Evolutionary conservation across 805 yeast genomes (phyloP), one percentile per base, ranked within the genome.

Genomic region (Brettanomyces nanus): DNA sequence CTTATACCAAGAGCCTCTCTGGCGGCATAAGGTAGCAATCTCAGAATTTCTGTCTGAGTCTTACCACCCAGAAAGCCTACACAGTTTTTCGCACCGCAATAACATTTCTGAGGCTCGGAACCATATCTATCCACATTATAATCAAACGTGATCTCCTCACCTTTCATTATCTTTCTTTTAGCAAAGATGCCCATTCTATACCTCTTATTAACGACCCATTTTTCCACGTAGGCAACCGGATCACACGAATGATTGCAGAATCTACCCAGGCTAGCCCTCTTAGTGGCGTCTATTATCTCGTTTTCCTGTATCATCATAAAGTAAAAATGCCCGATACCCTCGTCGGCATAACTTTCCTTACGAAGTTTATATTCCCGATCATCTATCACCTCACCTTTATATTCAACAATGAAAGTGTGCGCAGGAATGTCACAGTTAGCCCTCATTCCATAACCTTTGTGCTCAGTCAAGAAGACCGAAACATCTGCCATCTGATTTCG

Each of bases 121-220:
- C 98, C 98, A 57, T 89, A 90, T 45, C 97, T 69, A 60, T 90
- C 98, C 25, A 92, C 97, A 52, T 90, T 90, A 59, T 90, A 90
- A 54, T 83, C 89, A 58, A 83, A 83, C 1, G 97, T 85, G 47
- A 90, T 76, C 56, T 90, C 98, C 59, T 92, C 97, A 38, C 95
- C 96, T 42, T 59, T 58, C 6, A 46, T 32, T 37, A 90, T 85
- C 20, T 68, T 60, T 45, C 95, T 67, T 48, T 83, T 83, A 36
- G 97, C 85, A 56, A 90, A 92, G 19, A 90, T 83, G 21, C 97
- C 98, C 97, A 92, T 92, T 46, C 86, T 71, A 40, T 86, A 68
- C 55, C 85, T 82, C 42, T 83, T 85, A 21, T 87, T 87, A 11
- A 90, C 97, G 14, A 89, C 92, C 98, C 98, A 90, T 64, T 90